These are phyloP conservation scores for Candida yuanshanica DNA, from an alignment of 805 yeast genomes.

Conservation along the genomic window DNA sequence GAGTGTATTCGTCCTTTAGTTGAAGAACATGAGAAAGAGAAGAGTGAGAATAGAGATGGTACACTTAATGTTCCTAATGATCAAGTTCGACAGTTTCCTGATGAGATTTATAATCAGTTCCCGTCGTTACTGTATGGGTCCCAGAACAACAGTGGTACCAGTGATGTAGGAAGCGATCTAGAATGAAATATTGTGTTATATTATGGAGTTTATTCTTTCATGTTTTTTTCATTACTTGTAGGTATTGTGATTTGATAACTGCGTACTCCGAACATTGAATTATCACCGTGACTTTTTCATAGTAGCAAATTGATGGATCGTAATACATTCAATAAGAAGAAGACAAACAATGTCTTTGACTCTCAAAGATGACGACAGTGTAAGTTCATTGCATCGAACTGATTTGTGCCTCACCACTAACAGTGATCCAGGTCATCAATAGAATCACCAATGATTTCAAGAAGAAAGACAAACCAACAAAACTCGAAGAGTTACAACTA, in stretches of 20 bases:
- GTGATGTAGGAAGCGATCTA: background rate
- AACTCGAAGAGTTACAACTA: constrained; percentile 21
- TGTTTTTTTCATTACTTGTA: background rate
- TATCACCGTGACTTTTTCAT: no score
- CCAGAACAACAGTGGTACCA: background rate
- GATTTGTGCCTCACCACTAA: background rate
- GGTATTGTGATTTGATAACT: background rate
- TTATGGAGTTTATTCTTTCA: background rate
- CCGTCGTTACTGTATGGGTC: constrained; percentile 9
- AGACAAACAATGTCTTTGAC: constrained; percentile 9
- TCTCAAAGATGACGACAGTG: constrained; percentile 15
- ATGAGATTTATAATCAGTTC: constrained; percentile 19
- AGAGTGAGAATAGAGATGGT: constrained; percentile 8
- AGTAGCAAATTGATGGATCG: no score
- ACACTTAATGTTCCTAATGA: constrained; percentile 3
- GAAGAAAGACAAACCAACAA: constrained; percentile 3
- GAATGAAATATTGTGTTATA: background rate
- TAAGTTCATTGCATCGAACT: background rate
- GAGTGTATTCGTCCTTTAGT: constrained; percentile 62
- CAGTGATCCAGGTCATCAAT: constrained; percentile 14
- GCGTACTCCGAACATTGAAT: no score
- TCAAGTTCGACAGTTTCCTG: constrained; percentile 4
- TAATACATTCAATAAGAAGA: no score
- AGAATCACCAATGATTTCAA: constrained; percentile 20
- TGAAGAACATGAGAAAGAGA: constrained; percentile 44